These are phyloP conservation scores for Leishmania arabica DNA, from an alignment of 208 protist species.

Conservation along the genomic window DNA sequence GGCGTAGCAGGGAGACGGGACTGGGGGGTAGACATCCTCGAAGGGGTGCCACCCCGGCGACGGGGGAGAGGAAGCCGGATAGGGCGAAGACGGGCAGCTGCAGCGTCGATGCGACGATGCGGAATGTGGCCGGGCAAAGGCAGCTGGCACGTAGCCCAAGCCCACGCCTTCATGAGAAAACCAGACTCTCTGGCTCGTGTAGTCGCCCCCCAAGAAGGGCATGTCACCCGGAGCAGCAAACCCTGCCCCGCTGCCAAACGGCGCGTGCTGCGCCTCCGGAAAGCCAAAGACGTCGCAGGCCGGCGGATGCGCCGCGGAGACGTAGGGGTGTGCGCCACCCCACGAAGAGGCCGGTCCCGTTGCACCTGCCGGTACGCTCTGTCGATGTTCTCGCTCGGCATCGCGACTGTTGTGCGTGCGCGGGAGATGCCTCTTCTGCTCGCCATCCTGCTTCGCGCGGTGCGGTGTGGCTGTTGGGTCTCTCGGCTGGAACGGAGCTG, in stretches of 20 bases:
- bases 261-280: background rate
- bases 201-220: background rate
- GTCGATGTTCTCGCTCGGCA: background rate
- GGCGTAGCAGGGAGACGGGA: background rate
- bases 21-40: background rate
- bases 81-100: background rate
- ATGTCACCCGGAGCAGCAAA: background rate
- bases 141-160: background rate
- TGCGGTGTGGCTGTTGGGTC: background rate
- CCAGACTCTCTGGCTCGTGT: background rate
- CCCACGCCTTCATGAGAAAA: background rate
- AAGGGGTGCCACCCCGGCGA: background rate
- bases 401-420: background rate
- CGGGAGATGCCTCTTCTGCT: background rate
- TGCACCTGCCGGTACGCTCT: background rate
- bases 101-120: constrained; percentile 1
- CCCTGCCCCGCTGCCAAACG: constrained; percentile 5
- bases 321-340: background rate
- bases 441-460: background rate
- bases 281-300: background rate
- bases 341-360: background rate
- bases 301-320: background rate
- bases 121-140: background rate
- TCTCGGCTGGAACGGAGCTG: background rate
- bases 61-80: background rate